phyloP scores from a whole-genome alignment of 192 early-diverging fungal genomes.

The Entomortierella beljakovae region DNA sequence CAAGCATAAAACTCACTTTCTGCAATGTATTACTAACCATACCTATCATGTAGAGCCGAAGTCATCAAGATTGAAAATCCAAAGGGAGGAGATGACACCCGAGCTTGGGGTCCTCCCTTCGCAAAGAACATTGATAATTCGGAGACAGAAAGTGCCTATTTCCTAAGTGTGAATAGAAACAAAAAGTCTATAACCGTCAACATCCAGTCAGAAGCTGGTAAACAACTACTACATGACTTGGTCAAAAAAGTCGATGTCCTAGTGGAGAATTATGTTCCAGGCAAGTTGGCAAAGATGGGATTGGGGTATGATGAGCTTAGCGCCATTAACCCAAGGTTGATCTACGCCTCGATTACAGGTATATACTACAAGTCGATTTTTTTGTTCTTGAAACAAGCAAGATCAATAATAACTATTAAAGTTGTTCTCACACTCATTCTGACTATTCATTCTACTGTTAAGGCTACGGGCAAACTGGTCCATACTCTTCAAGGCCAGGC shows the following conservation, averaged over 20 bases:
- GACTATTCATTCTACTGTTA: no score
- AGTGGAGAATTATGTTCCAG: slow-evolving; percentile 94
- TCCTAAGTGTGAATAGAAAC: slow-evolving; percentile 92
- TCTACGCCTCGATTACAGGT: slow-evolving; percentile 89
- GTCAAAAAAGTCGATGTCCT: slow-evolving; percentile 80
- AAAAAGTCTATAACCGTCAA: slow-evolving; percentile 92
- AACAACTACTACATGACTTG: slow-evolving; percentile 74
- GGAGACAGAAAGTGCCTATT: slow-evolving; percentile 85
- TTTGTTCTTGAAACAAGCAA: neutral
- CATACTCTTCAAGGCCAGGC: slow-evolving; percentile 82
- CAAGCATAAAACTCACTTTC: no score
- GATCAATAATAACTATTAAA: no score
- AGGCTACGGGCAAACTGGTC: slow-evolving; percentile 91
- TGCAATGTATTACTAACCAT: no score
- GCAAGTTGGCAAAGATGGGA: slow-evolving; percentile 81
- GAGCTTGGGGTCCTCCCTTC: slow-evolving; percentile 85
- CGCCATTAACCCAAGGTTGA: slow-evolving; percentile 78
- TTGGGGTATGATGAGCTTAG: slow-evolving; percentile 79
- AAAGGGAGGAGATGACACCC: slow-evolving; percentile 86
- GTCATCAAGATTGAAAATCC: slow-evolving; percentile 94
- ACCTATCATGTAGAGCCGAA: slow-evolving; percentile 84
- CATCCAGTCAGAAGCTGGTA: slow-evolving; percentile 75
- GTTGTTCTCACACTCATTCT: no score
- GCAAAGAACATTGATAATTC: slow-evolving; percentile 48
- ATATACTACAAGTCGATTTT: neutral